These are phyloP conservation scores for Chrysoporthe cubensis DNA, from an alignment of 2,329 filamentous ascomycete species.

Conservation along the genomic window DNA sequence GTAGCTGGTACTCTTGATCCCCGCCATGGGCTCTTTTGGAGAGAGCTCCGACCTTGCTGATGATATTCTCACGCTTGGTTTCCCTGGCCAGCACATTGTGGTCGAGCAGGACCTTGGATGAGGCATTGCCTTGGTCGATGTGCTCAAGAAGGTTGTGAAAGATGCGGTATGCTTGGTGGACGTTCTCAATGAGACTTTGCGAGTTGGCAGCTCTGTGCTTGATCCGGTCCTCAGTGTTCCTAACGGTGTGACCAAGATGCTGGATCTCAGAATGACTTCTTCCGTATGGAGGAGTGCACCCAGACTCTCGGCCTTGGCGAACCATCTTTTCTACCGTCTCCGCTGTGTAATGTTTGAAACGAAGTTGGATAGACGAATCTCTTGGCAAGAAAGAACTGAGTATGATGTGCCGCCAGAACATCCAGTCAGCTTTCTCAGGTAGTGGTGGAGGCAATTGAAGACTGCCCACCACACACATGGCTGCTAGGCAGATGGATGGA, in stretches of 20 bases:
- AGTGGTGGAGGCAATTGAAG: not conserved
- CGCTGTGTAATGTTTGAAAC: constrained; percentile 1
- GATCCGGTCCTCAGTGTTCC: not conserved
- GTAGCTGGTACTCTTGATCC: not conserved
- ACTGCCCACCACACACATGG: constrained; percentile 17
- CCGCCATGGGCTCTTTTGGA: not conserved
- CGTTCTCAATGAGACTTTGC: constrained; percentile 1
- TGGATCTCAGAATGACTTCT: constrained; percentile 10
- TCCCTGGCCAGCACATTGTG: constrained; percentile 7
- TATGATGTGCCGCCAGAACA: constrained; percentile 13
- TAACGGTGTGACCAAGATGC: constrained; percentile 12
- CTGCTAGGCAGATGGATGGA: constrained; percentile 11
- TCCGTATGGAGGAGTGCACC: not conserved
- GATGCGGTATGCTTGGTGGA: constrained; percentile 15
- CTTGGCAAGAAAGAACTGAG: constrained; percentile 10
- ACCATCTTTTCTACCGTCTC: constrained; percentile 8
- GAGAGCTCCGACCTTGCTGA: no score
- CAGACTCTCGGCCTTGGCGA: constrained; percentile 14
- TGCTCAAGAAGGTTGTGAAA: constrained; percentile 21
- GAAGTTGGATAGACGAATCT: constrained; percentile 8
- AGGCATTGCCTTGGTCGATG: constrained; percentile 12
- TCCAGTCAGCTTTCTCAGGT: constrained; percentile 14
- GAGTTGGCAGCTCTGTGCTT: constrained; percentile 12
- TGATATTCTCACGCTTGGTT: not conserved
- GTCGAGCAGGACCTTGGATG: constrained; percentile 16